These are phyloP conservation scores for Gossypium mustelinum DNA, from an alignment of 345 rosid genomes.

Conservation along the genomic window DNA sequence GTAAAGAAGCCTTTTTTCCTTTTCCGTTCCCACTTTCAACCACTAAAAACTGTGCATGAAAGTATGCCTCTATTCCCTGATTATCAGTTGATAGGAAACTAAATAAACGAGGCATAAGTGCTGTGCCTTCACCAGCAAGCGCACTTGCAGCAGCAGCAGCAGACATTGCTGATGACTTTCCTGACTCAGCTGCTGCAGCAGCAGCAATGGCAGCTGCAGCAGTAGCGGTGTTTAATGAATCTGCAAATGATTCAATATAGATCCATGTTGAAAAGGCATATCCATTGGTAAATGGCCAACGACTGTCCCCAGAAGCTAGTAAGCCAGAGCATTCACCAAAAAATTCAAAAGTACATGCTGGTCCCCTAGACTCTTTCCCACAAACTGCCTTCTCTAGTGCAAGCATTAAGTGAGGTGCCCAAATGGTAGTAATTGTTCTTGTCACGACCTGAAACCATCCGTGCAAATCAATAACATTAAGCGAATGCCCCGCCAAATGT, in stretches of 20 bases:
- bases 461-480: slow-evolving; percentile 74
- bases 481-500: slow-evolving; percentile 85
- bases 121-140: slow-evolving; percentile 97
- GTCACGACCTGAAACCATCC: slow-evolving; percentile 74
- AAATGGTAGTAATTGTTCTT: slow-evolving; percentile 47
- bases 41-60: slow-evolving; percentile 95
- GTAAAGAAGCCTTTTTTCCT: slow-evolving; percentile 89
- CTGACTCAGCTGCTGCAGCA: slow-evolving; percentile 96
- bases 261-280: slow-evolving; percentile 96
- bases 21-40: slow-evolving; percentile 92
- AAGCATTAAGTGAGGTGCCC: slow-evolving; percentile 75
- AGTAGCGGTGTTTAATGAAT: slow-evolving; percentile 92
- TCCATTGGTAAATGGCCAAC: slow-evolving; percentile 96
- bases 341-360: slow-evolving; percentile 86
- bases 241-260: slow-evolving; percentile 96
- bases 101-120: slow-evolving; percentile 95
- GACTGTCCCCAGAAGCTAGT: slow-evolving; percentile 98
- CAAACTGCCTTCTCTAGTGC: slow-evolving; percentile 83
- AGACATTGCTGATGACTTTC: slow-evolving; percentile 97
- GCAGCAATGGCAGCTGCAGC: slow-evolving; percentile 99
- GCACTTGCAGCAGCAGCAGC: slow-evolving; percentile 97
- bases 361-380: slow-evolving; percentile 96
- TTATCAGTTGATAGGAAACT: slow-evolving; percentile 95
- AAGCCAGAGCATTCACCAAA: slow-evolving; percentile 99
- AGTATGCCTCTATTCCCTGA: slow-evolving; percentile 96